Base-by-base conservation (phyloP, 2,329 filamentous ascomycete species). In the Hymenoscyphus occultus region DNA sequence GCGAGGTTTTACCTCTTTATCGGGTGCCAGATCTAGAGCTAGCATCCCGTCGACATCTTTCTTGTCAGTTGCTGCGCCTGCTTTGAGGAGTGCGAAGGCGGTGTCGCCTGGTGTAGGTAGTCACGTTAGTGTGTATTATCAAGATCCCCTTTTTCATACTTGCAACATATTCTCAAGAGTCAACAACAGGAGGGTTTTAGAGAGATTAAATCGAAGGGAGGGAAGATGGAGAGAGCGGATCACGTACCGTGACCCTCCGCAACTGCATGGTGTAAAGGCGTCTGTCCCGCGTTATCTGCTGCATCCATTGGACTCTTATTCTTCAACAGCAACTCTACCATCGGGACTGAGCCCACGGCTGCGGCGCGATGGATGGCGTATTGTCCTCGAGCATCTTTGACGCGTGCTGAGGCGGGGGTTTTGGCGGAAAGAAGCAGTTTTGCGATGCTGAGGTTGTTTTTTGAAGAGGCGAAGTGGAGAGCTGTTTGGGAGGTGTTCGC, bases 301-400 rank as follows among this genome's bases (percentile, higher is more conserved):
- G 92, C 88, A 77, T 97, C 92, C 31, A 98, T 75, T 0, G 94
- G 93, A 69, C 92, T 96, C 70, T 82, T 83, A 71, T 91, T 85
- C 72, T 91, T 86, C 16, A 97, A 80, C 14, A 99, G 80, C 45
- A 96, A 79, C 71, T 88, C 90, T 59, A 96, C 83, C 80, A 99
- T 92, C 5, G 94, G 93, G n/a, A 90, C 85, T 3, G 90, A 94
- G 6, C 96, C 96, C 3, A 93, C 86, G 2, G 95, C 94, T 0
- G 95, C 94, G 2, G 95, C 95, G 19, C 95, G 87, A 77, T 99
- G 96, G 32, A 99, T 84, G 6, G 96, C 85, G 64, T 97, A 87
- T 75, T 97, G 94, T n/a, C 92, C 91, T 39, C 93, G 86, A 73
- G 86, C 90, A 76, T 99, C 95, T 69, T 91, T 91, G 2, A 93